Conservation (phyloP, 306 rosid genomes). For the Geum urbanum region DNA sequence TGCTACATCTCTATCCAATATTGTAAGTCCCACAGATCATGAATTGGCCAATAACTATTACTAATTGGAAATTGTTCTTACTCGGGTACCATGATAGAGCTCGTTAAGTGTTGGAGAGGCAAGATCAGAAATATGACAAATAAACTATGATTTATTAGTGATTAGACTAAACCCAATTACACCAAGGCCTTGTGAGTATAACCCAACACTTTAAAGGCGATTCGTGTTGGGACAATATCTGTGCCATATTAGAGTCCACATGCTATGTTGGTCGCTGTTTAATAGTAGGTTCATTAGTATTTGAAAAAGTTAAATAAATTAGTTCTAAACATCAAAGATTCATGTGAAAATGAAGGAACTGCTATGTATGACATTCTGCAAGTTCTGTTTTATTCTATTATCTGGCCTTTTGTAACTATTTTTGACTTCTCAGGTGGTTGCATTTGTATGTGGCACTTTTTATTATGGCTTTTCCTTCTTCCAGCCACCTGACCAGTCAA, state of each 20-base stretch:
- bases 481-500: conserved; percentile 52
- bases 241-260: no score
- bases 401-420: conserved; percentile 17
- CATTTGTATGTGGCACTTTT: conserved; percentile 64
- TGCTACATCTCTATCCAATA: conserved; percentile 78
- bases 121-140: no score
- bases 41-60: conserved; percentile 9
- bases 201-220: no score
- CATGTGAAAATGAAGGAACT: conserved; percentile 1
- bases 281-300: neutral
- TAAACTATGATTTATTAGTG: no score
- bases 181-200: no score
- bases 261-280: no score
- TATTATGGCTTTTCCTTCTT: conserved; percentile 58
- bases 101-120: no score
- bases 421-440: conserved; percentile 56
- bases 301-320: neutral
- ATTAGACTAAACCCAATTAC: no score
- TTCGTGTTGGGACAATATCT: no score
- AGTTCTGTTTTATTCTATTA: conserved; percentile 17
- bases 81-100: neutral
- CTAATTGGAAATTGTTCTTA: neutral
- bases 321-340: neutral
- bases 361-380: neutral
- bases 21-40: conserved; percentile 57